Evolutionary conservation across 23 red algal genomes (phyloP).

Genomic region (Agarophyton chilense): DNA sequence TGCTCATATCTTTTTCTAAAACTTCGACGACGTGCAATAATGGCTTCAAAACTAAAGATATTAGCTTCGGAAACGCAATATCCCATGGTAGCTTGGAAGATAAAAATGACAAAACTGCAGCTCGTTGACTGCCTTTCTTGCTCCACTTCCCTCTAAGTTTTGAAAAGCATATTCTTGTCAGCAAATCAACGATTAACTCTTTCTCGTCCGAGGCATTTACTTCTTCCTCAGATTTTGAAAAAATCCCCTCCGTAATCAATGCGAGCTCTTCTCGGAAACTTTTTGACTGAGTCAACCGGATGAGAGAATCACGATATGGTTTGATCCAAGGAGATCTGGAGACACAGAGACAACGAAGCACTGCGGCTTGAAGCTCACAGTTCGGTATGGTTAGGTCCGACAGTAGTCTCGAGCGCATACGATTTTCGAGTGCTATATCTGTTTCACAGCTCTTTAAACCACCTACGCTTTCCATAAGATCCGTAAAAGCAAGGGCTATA

Average conservation of each 20-base stretch:
- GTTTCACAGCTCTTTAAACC: slow-evolving; percentile 46
- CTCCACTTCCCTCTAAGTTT: slow-evolving; percentile 58
- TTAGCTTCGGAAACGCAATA: slow-evolving; percentile 63
- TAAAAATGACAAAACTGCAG: slow-evolving; percentile 59
- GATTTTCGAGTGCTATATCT: slow-evolving; percentile 13
- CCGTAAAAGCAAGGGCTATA: slow-evolving; percentile 30
- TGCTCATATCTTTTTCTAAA: background rate
- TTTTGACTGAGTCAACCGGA: slow-evolving; percentile 41
- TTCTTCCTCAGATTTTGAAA: background rate
- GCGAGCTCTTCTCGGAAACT: slow-evolving; percentile 79
- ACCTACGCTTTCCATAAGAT: slow-evolving; percentile 59
- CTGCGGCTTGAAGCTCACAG: slow-evolving; percentile 23
- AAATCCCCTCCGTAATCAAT: slow-evolving; percentile 17
- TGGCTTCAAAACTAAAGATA: slow-evolving; percentile 33
- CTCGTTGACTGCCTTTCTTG: slow-evolving; percentile 26
- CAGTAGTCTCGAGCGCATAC: slow-evolving; percentile 34
- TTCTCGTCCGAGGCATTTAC: background rate
- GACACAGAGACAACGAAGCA: slow-evolving; percentile 41
- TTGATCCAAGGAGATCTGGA: slow-evolving; percentile 46
- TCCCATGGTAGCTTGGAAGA: slow-evolving; percentile 41
- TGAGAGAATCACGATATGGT: slow-evolving; percentile 61
- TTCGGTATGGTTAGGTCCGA: slow-evolving; percentile 34
- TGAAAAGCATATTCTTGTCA: slow-evolving; percentile 72
- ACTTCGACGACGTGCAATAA: background rate
- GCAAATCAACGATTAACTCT: slow-evolving; percentile 42